Evolutionary conservation across 805 yeast genomes (phyloP).

Genomic region (Suhomyces kilbournensis): DNA sequence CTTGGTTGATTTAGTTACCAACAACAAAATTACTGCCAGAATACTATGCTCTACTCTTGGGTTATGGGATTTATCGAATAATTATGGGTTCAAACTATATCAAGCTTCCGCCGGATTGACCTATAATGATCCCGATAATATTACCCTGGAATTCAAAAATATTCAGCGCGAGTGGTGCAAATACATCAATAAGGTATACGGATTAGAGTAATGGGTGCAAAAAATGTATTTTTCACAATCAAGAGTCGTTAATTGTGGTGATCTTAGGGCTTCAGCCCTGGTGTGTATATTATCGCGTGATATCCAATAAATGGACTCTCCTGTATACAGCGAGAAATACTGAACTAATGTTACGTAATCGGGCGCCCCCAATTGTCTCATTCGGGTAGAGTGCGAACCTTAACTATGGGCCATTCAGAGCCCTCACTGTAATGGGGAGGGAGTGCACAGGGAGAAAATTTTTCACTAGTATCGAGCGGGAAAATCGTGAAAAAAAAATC

Average conservation of each 20-base stretch:
- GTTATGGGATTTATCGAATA: constrained; percentile 33
- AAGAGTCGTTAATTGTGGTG: background rate
- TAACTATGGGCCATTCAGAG: background rate
- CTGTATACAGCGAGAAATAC: background rate
- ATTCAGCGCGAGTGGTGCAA: constrained; percentile 24
- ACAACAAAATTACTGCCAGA: constrained; percentile 25
- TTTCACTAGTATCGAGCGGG: constrained; percentile 3
- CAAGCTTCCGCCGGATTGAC: background rate
- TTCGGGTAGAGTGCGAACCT: background rate
- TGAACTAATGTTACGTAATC: background rate
- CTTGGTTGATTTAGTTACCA: constrained; percentile 13
- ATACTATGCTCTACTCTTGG: constrained; percentile 35
- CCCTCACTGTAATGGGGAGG: constrained; percentile 2
- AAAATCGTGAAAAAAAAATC: constrained; percentile 3
- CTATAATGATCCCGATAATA: background rate
- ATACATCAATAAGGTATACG: constrained; percentile 31
- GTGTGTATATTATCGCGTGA: background rate
- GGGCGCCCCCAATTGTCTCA: background rate
- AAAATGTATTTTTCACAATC: background rate
- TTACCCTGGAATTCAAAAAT: background rate
- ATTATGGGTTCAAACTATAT: constrained; percentile 4
- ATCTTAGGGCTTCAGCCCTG: constrained; percentile 4
- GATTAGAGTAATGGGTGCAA: constrained; percentile 24
- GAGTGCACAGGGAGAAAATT: constrained; percentile 7
- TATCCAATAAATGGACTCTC: background rate